Evolutionary conservation across 306 rosid genomes (phyloP).

Genomic region (Trichosanthes truncata): DNA sequence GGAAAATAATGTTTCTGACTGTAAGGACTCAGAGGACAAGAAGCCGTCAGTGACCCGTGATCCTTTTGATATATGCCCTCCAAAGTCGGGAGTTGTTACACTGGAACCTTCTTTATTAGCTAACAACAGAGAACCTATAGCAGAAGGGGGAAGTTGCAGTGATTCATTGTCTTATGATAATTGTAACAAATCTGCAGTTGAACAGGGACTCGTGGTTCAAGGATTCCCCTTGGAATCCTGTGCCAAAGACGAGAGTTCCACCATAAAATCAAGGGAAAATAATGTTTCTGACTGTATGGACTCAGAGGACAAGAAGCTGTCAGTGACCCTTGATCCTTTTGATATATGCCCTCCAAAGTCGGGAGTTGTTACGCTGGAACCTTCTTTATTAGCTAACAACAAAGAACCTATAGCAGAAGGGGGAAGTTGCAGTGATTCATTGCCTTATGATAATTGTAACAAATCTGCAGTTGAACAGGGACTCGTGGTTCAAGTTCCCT

Average conservation of each 20-base stretch:
- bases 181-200: background rate
- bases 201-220: background rate
- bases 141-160: background rate
- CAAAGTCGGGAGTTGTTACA: background rate
- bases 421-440: background rate
- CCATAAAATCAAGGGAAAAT: background rate
- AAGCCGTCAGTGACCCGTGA: background rate
- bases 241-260: background rate
- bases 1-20: background rate
- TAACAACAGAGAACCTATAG: conserved; percentile 22
- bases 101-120: conserved; percentile 28
- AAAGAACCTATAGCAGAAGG: conserved; percentile 7
- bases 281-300: background rate
- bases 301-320: conserved; percentile 8
- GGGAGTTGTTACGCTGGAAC: conserved; percentile 15
- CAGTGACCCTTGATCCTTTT: conserved; percentile 1
- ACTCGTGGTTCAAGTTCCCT: background rate
- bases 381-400: conserved; percentile 25
- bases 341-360: conserved; percentile 47
- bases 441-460: background rate
- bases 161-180: background rate
- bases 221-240: background rate
- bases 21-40: background rate
- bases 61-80: conserved; percentile 47
- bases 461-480: background rate